Evolutionary conservation across 257 asterid genomes (phyloP), one percentile per base, ranked within the genome.

Genomic region (Nicotiana tabacum): DNA sequence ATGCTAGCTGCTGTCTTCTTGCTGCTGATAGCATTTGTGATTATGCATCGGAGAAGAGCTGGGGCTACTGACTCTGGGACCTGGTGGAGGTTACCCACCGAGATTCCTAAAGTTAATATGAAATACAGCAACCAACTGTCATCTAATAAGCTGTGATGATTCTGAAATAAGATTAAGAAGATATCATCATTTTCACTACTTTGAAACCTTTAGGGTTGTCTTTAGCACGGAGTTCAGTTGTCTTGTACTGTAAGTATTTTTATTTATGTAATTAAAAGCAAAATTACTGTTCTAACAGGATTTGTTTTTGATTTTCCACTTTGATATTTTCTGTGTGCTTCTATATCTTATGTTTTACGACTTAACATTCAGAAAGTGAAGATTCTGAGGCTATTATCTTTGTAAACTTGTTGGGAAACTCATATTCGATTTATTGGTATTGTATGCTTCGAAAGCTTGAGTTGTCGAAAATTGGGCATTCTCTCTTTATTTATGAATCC

Each of bases 61-160:
- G 83, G 77, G 27, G 35, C 39, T 43, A 70, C 80, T 24, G 83
- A 83, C 80, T 80, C 89, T 13, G 57, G 83, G 83, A 92, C 84
- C 7, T 95, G 97, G 96, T 90, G 94, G 18, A 79, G 92, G 48
- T 89, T 95, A 87, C 97, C 98, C 70, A 69, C 89, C 70, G 97
- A 95, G 85, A 89, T 86, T 81, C 86, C 97, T 21, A 94, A 93
- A 78, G 87, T 84, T 46, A 84, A 86, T 65, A 74, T 85, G 87
- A 93, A 93, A 82, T 83, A 30, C 82, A 83, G 85, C 83, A 85
- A 78, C 83, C 89, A 84, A 77, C 13, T 86, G 55, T 83, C 88
- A 77, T 82, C 91, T 21, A 39, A 78, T 78, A 87, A 91, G 85
- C 87, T 85, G 33, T 91, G 92, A 92, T 43, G 78, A 29, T 56